Base-by-base conservation (phyloP, 1,139 yeast genomes). In the Ogataea hybrid region DNA sequence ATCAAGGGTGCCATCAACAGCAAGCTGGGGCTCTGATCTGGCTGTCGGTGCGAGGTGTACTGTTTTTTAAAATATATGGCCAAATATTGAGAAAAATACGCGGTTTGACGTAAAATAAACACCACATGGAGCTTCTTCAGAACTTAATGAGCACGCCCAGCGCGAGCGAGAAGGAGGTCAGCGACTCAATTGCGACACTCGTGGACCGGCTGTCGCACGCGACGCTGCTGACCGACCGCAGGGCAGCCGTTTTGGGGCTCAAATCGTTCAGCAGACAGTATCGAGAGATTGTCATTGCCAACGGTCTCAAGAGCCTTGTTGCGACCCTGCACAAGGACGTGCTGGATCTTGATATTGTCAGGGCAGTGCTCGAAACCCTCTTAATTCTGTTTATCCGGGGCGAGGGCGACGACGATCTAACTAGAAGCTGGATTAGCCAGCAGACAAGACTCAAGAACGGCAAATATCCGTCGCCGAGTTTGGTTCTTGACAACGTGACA, bases 201-300 rank as follows among this genome's bases (percentile, higher is more conserved):
- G 87, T 96, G 56, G 96, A 94, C 58, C 71, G 97, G 38, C 75
- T 92, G 41, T 81, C 82, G 42, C 90, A 92, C 65, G 82, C 97
- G 5, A 84, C 85, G 1, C 65, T 86, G 52, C 71, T 94, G 2
- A 81, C 87, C 29, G 98, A 94, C 63, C 72, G 97, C 50, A 70
- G 96, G 42, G 92, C 97, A 1, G 97, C 98, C 0, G 86, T 92
- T 3, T 70, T 92, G 36, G 94, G 96, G 0, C 69, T 94, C 51
- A 90, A 92, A 60, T 88, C 95, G 36, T 90, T 90, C 61, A 81
- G 95, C 49, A 71, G 97, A 46, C 90, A 88, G 57, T 88, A 84
- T 61, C 70, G 98, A 52, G 98, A 94, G 62, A 68, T 82, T 3
- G 97, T 94, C 3, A 89, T 92, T 36, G 95, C 95, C 32, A 80